Base-by-base conservation (phyloP, 345 rosid genomes). In the Aethionema arabicum region DNA sequence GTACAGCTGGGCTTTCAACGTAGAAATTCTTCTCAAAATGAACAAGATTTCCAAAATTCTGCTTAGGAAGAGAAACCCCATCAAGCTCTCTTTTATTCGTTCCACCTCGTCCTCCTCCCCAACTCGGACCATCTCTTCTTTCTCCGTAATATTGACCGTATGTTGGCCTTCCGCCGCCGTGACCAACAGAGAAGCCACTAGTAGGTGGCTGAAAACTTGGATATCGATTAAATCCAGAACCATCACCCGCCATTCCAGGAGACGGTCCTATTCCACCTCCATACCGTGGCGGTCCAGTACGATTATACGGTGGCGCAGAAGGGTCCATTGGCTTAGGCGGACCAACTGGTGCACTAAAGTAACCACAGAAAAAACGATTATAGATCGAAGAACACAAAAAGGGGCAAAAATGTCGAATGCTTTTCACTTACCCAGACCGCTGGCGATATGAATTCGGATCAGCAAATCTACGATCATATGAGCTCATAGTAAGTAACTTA, bases 11-110 rank as follows among this genome's bases (percentile, higher is more conserved):
- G 50, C 86, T 76, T 72, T 91, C 95, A 35, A 77, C 49, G 41
- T 92, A 92, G 67, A 91, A 89, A 59, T 78, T 85, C 85, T 89
- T 92, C 78, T 92, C 89, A 40, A 92, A 89, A 38, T 91, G 96
- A 5, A 83, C 89, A 33, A 89, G 74, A 49, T 79, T 74, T 59
- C 85, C 86, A 64, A 92, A 92, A 77, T 82, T 81, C 73, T 85
- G 91, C 68, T 66, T 83, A 0, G 89, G 89, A 57, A 92, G 89
- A 4, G 86, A 72, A 60, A 89, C 74, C 12, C 61, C 70, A 56
- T 89, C 93, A 9, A 86, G 61, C 9, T 89, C 95, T 44, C 89
- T 78, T 40, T 68, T 81, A 41, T 77, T 54, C 30, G 74, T 68
- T 32, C 83, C 95, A 39, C 80, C 85, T 48, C 59, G 76, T 52